These are phyloP conservation scores for button mushroom (Agaricus bisporus) DNA, from an alignment of 768 basidiomycete species.

Conservation along the genomic window DNA sequence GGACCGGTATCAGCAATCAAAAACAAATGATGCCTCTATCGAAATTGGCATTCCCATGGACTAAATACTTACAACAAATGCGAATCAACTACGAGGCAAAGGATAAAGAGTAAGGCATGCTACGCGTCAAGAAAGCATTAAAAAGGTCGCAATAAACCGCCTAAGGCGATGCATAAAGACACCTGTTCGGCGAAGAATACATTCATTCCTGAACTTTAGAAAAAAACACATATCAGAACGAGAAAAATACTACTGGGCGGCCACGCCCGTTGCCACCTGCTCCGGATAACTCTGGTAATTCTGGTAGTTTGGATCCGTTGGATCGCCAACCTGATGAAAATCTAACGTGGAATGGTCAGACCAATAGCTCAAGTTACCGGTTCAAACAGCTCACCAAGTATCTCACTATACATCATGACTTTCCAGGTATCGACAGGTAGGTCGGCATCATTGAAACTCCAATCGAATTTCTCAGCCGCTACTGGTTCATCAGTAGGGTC, in stretches of 20 bases:
- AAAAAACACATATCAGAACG: background rate
- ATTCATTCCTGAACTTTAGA: background rate
- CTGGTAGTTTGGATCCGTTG: slow-evolving; percentile 14
- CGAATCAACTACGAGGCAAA: too few relatives aligned
- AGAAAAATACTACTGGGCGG: background rate
- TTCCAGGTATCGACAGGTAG: slow-evolving; percentile 99
- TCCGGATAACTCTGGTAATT: slow-evolving; percentile 7
- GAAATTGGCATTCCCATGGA: too few relatives aligned
- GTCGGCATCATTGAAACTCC: slow-evolving; percentile 99
- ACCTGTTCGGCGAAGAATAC: background rate
- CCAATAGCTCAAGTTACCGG: background rate
- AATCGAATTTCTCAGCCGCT: slow-evolving; percentile 92
- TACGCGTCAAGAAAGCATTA: too few relatives aligned
- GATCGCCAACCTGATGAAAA: slow-evolving; percentile 74
- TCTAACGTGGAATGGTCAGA: slow-evolving; percentile 32
- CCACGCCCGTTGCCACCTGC: background rate
- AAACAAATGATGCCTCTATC: too few relatives aligned
- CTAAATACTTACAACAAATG: too few relatives aligned
- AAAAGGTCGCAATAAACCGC: too few relatives aligned
- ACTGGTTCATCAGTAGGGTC: slow-evolving; percentile 97
- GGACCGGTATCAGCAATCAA: too few relatives aligned
- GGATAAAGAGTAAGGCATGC: too few relatives aligned
- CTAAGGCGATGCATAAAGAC: too few relatives aligned
- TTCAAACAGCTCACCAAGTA: slow-evolving; percentile 63
- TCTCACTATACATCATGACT: slow-evolving; percentile 99